A percentile compares a stretch with the other conserved stretches of the same genome.
These are phyloP conservation scores for Kodamaea suecica DNA, from an alignment of 1,139 yeast species.

Conservation along the genomic window DNA sequence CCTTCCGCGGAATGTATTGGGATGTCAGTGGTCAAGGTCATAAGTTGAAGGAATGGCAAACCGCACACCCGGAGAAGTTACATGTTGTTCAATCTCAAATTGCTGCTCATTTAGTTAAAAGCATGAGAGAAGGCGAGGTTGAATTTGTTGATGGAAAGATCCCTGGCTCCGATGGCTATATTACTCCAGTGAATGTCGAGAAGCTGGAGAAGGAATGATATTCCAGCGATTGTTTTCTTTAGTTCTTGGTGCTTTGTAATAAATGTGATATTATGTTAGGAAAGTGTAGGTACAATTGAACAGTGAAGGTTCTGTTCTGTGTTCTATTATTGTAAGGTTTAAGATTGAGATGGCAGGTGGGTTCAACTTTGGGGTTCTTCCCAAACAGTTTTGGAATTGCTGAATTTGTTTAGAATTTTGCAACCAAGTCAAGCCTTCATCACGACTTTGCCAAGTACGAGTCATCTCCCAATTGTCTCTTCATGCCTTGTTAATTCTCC, in stretches of 20 bases:
- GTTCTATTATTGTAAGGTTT: no score
- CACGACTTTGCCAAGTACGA: no score
- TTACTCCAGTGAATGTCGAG: conserved; percentile 20
- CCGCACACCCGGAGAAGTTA: conserved; percentile 61
- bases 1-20: conserved; percentile 79
- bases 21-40: conserved; percentile 71
- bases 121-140: conserved; percentile 19
- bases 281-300: not conserved
- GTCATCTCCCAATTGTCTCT: no score
- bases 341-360: no score
- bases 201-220: not conserved
- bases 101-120: conserved; percentile 32
- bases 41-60: conserved; percentile 73
- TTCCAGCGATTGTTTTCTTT: no score
- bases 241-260: no score
- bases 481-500: no score
- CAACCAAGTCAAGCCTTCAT: no score
- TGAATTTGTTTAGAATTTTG: no score
- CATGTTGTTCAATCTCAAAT: conserved; percentile 67
- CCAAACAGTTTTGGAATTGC: no score
- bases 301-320: no score
- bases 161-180: conserved; percentile 19
- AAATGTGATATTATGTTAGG: not conserved
- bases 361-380: no score
- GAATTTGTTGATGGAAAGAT: conserved; percentile 31